Base-by-base conservation (phyloP, 768 basidiomycete genomes). In the Pulveroboletus sp. region DNA sequence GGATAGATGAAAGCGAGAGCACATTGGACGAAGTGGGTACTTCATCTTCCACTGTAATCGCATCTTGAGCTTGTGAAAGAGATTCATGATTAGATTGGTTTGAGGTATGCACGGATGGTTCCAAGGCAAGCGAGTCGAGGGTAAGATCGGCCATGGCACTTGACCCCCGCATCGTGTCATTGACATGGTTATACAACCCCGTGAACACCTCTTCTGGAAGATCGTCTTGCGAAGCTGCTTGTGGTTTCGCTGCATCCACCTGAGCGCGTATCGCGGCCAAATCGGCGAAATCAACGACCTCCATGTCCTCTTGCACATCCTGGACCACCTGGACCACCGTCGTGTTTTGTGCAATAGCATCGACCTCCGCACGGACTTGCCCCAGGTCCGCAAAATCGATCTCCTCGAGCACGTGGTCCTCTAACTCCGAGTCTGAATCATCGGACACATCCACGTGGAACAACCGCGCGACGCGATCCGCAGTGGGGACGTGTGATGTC, bases 371-470 rank as follows among this genome's bases (percentile, higher is more conserved):
- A 27, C 73, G 64, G 3, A 87, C 45, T 50, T 69, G 72, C 2
- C 66, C 78, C 36, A 84, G 58, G 40, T 88, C 84, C 14, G 75
- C 72, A 55, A 88, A 90, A 58, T 90, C 82, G 13, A 89, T 72
- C 57, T 81, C 81, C 59, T 80, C 76, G 21, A 84, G 62, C 16
- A 66, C 68, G 39, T 13, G 53, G 17, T 58, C 53, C 1, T 71
- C 73, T 16, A 65, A 65, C 21, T 64, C 69, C 0, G 66, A 64
- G 24, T 56, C 53, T 25, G 47, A 56, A 43, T 38, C 47, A 47
- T 38, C 47, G 47, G 50, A 43, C 19, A 14, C 19, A 55, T 58
- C 55, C 9, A 66, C 73, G 50, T 76, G 78, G 69, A 90, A 90
- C 2, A 90, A 73, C 2, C 74, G 79, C 24, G 76, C 69, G 21